These are phyloP conservation scores for Thelephora ganbajun DNA, from an alignment of 768 basidiomycete genomes.

Conservation along the genomic window DNA sequence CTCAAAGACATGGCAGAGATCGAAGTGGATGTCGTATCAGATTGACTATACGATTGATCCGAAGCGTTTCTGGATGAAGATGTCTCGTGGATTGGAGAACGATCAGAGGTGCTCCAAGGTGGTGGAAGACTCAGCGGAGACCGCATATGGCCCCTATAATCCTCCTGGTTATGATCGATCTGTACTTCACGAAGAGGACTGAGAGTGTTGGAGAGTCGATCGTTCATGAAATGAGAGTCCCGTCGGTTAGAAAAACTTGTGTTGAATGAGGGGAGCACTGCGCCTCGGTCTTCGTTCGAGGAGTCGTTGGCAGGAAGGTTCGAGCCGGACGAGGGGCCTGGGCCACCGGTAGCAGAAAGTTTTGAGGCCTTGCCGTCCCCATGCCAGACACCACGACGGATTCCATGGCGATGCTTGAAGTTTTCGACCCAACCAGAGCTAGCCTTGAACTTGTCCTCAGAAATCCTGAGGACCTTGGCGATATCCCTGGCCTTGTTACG, in stretches of 20 bases:
- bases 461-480: conserved; percentile 38
- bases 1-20: background rate
- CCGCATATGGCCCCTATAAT: no score
- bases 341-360: background rate
- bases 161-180: no score
- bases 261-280: background rate
- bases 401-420: conserved; percentile 74
- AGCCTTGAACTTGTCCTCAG: conserved; percentile 76
- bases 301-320: background rate
- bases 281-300: background rate
- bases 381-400: conserved; percentile 50
- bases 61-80: background rate
- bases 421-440: conserved; percentile 87
- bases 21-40: background rate
- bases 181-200: no score
- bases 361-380: conserved; percentile 21
- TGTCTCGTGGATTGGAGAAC: background rate
- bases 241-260: background rate
- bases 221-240: background rate
- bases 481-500: conserved; percentile 57
- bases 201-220: no score
- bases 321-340: background rate
- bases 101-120: background rate
- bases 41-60: background rate
- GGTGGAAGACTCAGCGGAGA: background rate